Base-by-base conservation (phyloP, 2,329 filamentous ascomycete genomes). In the Pseudogymnoascus sp. region DNA sequence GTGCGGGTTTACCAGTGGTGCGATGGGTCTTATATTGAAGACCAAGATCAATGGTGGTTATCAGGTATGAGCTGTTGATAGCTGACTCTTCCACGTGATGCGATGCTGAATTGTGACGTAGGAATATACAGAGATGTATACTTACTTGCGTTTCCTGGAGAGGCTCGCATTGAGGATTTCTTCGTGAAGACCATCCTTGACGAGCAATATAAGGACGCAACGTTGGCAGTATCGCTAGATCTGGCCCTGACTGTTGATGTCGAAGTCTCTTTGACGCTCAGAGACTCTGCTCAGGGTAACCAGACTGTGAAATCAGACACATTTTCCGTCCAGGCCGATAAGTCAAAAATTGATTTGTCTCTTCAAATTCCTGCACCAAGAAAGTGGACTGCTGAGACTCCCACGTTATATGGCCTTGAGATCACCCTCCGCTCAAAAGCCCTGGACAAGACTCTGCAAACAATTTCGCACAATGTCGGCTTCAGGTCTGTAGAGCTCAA, bases 1-100 rank as follows among this genome's bases (percentile, higher is more conserved):
- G 84, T 90, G 0, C 77, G 81, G n/a, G 87, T 90, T 0, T 90
- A 90, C 66, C 85, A 89, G 69, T 88, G 83, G 77, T 88, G 80
- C 35, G 86, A 89, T 67, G 87, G 84, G 1, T 83, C 82, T 0
- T 89, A 89, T 67, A 85, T 89, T 35, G 87, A 90, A 71, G 85
- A 89, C 62, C 84, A 80, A 68, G 85, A 89, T 70, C 84, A 88
- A 69, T 89, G 86, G 86, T 85, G 84, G 82, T 73, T 88, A 4
- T 85, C 82, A 21, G 82, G 80, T 78, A 74, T 71, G 74, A 73
- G 28, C 25, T 11, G 60, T 56, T 11, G 2, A 2, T 40, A 33
- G 7, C 5, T 5, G 5, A 1, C 2, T 21, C 50, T 7, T 35
- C 28, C 28, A 35, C 50, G 50, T 33, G 47, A 33, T 40, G n/a